Evolutionary conservation across 2,329 filamentous ascomycete genomes (phyloP), one percentile per base, ranked within the genome.

Genomic region (Monilinia fructicola): DNA sequence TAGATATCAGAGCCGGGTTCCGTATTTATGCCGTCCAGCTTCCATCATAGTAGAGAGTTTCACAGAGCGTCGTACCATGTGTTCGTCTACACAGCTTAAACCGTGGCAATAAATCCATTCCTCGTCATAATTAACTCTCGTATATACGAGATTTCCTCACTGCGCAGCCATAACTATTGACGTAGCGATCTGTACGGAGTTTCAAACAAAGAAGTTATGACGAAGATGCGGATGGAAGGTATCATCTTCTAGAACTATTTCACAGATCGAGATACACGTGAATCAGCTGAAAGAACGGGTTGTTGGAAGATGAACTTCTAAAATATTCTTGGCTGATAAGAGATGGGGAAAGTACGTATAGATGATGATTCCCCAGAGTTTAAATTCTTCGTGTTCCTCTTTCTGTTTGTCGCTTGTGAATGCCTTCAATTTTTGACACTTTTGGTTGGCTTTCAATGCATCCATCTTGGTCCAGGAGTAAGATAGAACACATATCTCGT

Each of bases 241-340:
- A 12, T 12, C 18, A 23, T 16, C 9, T 9, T 21, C 11, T 16
- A 48, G 28, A 4, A 23, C 3, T 12, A 5, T 11, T 35, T n/a
- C 10, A 46, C 0, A 3, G 5, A 59, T 46, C 10, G 26, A 46
- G 11, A 16, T 10, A 1, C 23, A n/a, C 18, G 40, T 9, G 5
- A 2, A 35, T n/a, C 0, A 10, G 14, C 1, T 10, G 26, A n/a
- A 0, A 4, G 31, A 21, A 31, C 12, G 2, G 1, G 0, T 1
- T 9, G 46, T 59, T 4, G 18, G 11, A 11, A 6, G n/a, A 11
- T 46, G 26, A 4, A 48, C 3, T 14, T 10, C 6, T 35, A 23
- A 23, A 21, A 0, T 7, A 48, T n/a, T 6, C 11, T 48, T 21
- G 28, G 7, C 3, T 2, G n/a, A n/a, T n/a, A 35, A 11, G 23